These are phyloP conservation scores for Trypanosoma platydactyli DNA, from an alignment of 208 protist species.

Conservation along the genomic window DNA sequence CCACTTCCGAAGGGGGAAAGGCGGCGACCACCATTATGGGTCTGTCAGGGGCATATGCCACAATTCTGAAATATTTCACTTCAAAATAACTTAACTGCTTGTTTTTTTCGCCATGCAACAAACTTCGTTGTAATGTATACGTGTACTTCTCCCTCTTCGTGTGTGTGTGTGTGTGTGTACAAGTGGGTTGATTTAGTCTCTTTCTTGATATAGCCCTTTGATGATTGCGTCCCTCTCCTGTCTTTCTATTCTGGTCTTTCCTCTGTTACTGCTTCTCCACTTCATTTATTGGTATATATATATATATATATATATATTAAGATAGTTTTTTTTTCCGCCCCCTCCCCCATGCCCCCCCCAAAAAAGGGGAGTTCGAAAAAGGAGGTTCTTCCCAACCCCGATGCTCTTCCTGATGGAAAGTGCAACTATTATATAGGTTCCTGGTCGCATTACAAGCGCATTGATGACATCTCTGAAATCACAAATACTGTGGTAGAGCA, in stretches of 20 bases:
- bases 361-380: slow-evolving; percentile 49
- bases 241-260: neutral
- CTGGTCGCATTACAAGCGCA: slow-evolving; percentile 62
- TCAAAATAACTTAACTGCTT: slow-evolving; percentile 3
- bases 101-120: slow-evolving; percentile 1
- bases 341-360: slow-evolving; percentile 26
- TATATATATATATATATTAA: slow-evolving; percentile 4
- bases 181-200: no score
- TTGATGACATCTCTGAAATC: slow-evolving; percentile 61
- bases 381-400: slow-evolving; percentile 69
- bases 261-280: no score
- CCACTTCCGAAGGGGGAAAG: slow-evolving; percentile 37
- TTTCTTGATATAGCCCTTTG: neutral
- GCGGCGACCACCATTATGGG: slow-evolving; percentile 75
- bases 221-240: slow-evolving; percentile 2
- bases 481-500: slow-evolving; percentile 39
- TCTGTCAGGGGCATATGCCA: slow-evolving; percentile 57
- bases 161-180: slow-evolving; percentile 7
- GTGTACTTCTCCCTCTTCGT: neutral
- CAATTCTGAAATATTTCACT: slow-evolving; percentile 10
- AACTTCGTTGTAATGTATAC: neutral
- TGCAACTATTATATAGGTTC: slow-evolving; percentile 73
- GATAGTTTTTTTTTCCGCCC: no score
- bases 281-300: no score
- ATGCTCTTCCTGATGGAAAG: slow-evolving; percentile 49